Base-by-base conservation (phyloP, 2,329 filamentous ascomycete genomes). In the Chaetomiaceae sp. region DNA sequence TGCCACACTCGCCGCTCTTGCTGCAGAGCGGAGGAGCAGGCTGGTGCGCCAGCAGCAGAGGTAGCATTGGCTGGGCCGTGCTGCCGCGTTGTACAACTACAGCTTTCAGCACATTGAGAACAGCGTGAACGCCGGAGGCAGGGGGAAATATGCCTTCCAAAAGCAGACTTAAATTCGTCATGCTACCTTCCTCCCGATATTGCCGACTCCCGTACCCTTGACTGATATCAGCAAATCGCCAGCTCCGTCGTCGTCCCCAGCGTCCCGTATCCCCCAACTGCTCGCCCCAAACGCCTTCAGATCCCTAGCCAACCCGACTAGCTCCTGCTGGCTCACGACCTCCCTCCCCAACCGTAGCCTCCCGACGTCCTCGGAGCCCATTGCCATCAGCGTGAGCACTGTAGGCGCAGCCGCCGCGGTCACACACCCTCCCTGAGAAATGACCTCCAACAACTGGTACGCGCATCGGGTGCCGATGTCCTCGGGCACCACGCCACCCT, bases 321-420 rank as follows among this genome's bases (percentile, higher is more conserved):
- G 73, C 49, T 88, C 84, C 62, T 95, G 88, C 3, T 83, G 85
- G 0, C 82, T 90, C 37, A 97, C 68, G 1, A 96, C 81, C 38
- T 91, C 86, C 58, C 81, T 83, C 26, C 90, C 88, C 48, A 98
- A 63, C 52, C 87, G 79, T 55, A 98, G 65, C 49, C 93, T 78
- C 4, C 93, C 93, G 12, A 98, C 89, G 65, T 98, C 93, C 63
- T 97, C 93, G 1, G 86, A 88, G 0, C 93, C 93, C 93, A 98
- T 97, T 27, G 90, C 88, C 93, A 98, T 98, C 52, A 98, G 72
- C 15, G 83, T 86, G 43, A 98, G 66, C 54, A 95, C 76, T 0
- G 84, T 91, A 3, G 79, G 73, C 5, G 83, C 82, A 2, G 88
- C 86, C 3, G 84, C 76, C 12, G 73, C 74, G 43, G 82, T 84